A percentile compares a stretch with the other conserved stretches of the same genome.
phyloP scores from a whole-genome alignment of 495 filamentous ascomycete species.

The Hypoxylon crocopeplum region DNA sequence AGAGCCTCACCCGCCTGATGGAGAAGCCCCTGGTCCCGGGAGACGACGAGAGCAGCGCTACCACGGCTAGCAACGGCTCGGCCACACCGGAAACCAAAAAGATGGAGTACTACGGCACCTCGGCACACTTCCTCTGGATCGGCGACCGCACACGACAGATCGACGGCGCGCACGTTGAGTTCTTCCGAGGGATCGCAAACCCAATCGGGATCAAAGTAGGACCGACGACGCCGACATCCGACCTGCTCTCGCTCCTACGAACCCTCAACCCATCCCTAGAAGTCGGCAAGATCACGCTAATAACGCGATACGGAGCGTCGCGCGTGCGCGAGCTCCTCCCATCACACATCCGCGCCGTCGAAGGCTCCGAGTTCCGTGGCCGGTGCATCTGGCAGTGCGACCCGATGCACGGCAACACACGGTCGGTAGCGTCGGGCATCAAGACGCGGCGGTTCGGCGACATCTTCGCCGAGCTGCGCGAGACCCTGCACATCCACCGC shows the following conservation, averaged over 20 bases:
- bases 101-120: conserved; percentile 81
- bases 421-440: conserved; percentile 70
- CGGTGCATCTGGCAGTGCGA: conserved; percentile 96
- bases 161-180: conserved; percentile 92
- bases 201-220: conserved; percentile 97
- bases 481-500: conserved; percentile 82
- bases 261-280: conserved; percentile 83
- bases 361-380: conserved; percentile 69
- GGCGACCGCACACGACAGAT: conserved; percentile 94
- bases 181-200: conserved; percentile 94
- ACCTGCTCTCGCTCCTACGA: conserved; percentile 78
- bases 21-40: conserved; percentile 61
- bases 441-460: conserved; percentile 90
- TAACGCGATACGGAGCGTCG: conserved; percentile 87
- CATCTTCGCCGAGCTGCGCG: conserved; percentile 83
- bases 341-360: conserved; percentile 84
- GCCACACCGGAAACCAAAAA: conserved; percentile 8
- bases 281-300: conserved; percentile 90
- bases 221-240: conserved; percentile 74
- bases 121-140: conserved; percentile 98
- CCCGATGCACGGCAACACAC: conserved; percentile 94
- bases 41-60: conserved; percentile 18
- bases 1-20: conserved; percentile 78
- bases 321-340: conserved; percentile 76
- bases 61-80: not conserved